phyloP scores from a whole-genome alignment of 768 basidiomycete species.

The Collybiopsis luxurians region DNA sequence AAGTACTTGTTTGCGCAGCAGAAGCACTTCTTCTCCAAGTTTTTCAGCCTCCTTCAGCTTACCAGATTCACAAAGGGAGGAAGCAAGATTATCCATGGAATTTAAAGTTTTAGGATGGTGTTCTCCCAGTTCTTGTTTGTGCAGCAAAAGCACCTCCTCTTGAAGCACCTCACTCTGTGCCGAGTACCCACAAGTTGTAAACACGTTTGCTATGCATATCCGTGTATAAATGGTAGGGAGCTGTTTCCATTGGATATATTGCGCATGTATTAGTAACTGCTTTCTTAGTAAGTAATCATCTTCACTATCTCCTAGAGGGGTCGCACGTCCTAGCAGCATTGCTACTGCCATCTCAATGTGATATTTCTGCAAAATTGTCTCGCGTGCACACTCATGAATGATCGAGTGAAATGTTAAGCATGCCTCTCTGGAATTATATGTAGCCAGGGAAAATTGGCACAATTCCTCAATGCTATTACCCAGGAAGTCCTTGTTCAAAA shows the following conservation, averaged over 20 bases:
- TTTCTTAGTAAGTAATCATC: not conserved
- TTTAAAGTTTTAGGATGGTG: no score
- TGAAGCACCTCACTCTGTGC: not conserved
- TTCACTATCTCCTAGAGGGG: not conserved
- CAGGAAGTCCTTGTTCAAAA: no score
- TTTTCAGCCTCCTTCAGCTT: not conserved
- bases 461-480: no score
- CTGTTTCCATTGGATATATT: not conserved
- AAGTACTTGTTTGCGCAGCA: not conserved
- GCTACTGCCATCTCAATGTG: not conserved
- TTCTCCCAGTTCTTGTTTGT: not conserved
- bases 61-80: not conserved
- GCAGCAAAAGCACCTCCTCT: not conserved
- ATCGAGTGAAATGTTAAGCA: no score
- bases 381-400: no score
- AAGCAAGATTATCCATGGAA: no score
- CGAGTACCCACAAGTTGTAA: not conserved
- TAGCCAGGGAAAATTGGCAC: no score
- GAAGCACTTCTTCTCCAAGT: not conserved
- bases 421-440: no score
- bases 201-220: not conserved
- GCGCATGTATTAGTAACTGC: not conserved
- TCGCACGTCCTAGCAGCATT: not conserved
- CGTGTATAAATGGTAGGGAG: not conserved
- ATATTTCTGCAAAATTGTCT: no score